Percentiles rank a stretch among this genome's conserved stretches.
Evolutionary conservation across 208 protist species (phyloP).

Genomic region (Crithidia bombi): DNA sequence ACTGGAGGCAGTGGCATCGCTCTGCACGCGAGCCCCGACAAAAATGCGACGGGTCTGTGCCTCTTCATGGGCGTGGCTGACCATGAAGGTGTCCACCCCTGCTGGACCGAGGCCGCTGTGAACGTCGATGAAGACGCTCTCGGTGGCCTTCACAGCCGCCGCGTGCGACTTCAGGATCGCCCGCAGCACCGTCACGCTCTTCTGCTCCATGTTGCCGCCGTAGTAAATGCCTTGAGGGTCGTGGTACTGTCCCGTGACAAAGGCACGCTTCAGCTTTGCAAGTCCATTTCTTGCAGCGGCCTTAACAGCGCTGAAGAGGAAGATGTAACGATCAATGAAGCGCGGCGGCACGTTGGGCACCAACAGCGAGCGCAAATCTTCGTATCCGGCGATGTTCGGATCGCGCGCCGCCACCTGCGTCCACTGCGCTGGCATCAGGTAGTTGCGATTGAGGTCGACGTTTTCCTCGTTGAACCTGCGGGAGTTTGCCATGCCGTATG

Average conservation of each 20-base stretch:
- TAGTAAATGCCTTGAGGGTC: slow-evolving; percentile 74
- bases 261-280: slow-evolving; percentile 45
- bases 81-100: slow-evolving; percentile 79
- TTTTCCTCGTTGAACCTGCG: slow-evolving; percentile 87
- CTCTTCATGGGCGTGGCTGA: slow-evolving; percentile 34
- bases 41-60: slow-evolving; percentile 43
- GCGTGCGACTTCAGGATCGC: slow-evolving; percentile 52
- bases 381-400: slow-evolving; percentile 56
- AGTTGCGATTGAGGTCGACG: slow-evolving; percentile 87
- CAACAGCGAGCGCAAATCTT: slow-evolving; percentile 42
- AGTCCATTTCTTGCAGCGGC: slow-evolving; percentile 43
- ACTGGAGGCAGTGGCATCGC: slow-evolving; percentile 31
- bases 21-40: slow-evolving; percentile 37
- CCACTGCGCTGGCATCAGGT: slow-evolving; percentile 68
- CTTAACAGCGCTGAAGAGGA: slow-evolving; percentile 45
- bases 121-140: slow-evolving; percentile 74
- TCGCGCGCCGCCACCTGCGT: slow-evolving; percentile 37
- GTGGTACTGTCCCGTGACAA: slow-evolving; percentile 79
- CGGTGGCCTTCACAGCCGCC: slow-evolving; percentile 21
- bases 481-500: slow-evolving; percentile 85
- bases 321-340: slow-evolving; percentile 75
- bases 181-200: slow-evolving; percentile 58
- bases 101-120: slow-evolving; percentile 67
- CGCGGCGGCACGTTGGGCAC: slow-evolving; percentile 43
- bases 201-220: slow-evolving; percentile 72